Evolutionary conservation across 2,329 filamentous ascomycete species (phyloP).

Genomic region (Cryphonectria nitschkei): DNA sequence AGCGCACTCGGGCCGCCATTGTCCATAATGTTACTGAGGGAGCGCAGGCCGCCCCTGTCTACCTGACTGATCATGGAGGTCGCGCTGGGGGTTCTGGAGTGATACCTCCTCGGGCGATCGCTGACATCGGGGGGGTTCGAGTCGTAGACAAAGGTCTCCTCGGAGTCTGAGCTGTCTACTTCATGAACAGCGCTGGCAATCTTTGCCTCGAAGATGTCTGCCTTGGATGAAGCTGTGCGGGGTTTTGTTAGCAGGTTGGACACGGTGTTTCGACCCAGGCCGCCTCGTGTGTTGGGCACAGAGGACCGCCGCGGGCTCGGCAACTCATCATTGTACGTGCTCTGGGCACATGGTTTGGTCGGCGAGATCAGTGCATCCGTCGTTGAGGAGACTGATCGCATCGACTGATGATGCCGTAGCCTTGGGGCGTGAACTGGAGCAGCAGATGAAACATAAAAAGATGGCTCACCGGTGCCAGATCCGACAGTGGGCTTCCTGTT

Average conservation of each 20-base stretch:
- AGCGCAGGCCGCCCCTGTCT: constrained; percentile 62
- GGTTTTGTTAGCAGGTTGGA: constrained; percentile 50
- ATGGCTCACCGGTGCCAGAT: constrained; percentile 71
- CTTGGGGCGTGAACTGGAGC: constrained; percentile 36
- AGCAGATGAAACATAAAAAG: constrained; percentile 29
- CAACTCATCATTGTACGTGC: constrained; percentile 39
- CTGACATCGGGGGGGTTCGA: constrained; percentile 81
- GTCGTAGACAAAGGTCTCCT: constrained; percentile 98
- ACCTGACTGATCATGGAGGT: constrained; percentile 79
- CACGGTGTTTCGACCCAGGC: constrained; percentile 43
- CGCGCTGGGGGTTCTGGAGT: constrained; percentile 92
- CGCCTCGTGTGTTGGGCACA: constrained; percentile 34
- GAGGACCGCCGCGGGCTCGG: constrained; percentile 33
- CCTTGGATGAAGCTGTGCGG: constrained; percentile 81
- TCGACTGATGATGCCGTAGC: constrained; percentile 47
- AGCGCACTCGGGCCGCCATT: constrained; percentile 54
- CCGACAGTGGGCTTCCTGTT: constrained; percentile 74
- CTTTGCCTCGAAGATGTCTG: constrained; percentile 97
- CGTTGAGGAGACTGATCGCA: constrained; percentile 41
- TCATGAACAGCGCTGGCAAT: constrained; percentile 96
- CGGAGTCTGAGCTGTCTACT: constrained; percentile 93
- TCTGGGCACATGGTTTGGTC: constrained; percentile 41
- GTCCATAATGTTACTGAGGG: constrained; percentile 71
- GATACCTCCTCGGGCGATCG: constrained; percentile 73
- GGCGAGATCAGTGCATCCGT: constrained; percentile 40